Conservation (phyloP, 2,329 filamentous ascomycete species). For the Alternaria angustiovoidea region DNA sequence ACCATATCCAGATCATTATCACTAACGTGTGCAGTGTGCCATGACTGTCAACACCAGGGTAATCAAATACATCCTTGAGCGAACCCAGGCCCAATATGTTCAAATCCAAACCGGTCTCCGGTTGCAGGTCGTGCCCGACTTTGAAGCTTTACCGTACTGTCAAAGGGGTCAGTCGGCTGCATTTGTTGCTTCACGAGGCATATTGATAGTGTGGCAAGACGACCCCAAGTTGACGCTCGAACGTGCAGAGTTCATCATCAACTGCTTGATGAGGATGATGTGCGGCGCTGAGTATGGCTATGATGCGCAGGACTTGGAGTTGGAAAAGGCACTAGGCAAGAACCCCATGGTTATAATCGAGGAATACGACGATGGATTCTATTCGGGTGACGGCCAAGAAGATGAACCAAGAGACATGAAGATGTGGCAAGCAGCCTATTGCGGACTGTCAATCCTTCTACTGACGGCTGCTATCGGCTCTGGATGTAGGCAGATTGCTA, state of each 20-base stretch:
- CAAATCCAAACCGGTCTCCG: slow-evolving; percentile 66
- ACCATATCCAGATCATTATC: no score
- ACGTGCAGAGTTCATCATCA: slow-evolving; percentile 75
- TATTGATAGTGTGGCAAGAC: slow-evolving; percentile 84
- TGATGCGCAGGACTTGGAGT: slow-evolving; percentile 47
- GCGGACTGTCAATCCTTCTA: slow-evolving; percentile 62
- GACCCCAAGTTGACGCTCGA: slow-evolving; percentile 75
- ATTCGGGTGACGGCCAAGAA: slow-evolving; percentile 43
- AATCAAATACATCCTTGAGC: slow-evolving; percentile 64
- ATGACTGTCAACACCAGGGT: slow-evolving; percentile 73
- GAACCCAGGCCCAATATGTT: slow-evolving; percentile 62
- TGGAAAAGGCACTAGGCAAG: slow-evolving; percentile 41
- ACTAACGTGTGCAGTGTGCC: slow-evolving; percentile 60
- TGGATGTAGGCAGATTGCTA: slow-evolving; percentile 64
- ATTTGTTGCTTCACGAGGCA: slow-evolving; percentile 74
- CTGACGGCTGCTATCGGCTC: slow-evolving; percentile 63
- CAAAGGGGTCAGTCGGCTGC: slow-evolving; percentile 83
- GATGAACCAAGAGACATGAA: slow-evolving; percentile 58
- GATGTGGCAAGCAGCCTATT: slow-evolving; percentile 64
- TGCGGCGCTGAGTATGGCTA: slow-evolving; percentile 62
- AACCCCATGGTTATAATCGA: slow-evolving; percentile 21
- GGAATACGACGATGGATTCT: slow-evolving; percentile 30
- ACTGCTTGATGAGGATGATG: slow-evolving; percentile 76
- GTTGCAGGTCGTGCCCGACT: slow-evolving; percentile 68
- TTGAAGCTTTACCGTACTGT: slow-evolving; percentile 65